A percentile compares a stretch with the other conserved stretches of the same genome.
These are phyloP conservation scores for Exutisphaerella laricina DNA, from an alignment of 2,329 filamentous ascomycete genomes.

Conservation along the genomic window DNA sequence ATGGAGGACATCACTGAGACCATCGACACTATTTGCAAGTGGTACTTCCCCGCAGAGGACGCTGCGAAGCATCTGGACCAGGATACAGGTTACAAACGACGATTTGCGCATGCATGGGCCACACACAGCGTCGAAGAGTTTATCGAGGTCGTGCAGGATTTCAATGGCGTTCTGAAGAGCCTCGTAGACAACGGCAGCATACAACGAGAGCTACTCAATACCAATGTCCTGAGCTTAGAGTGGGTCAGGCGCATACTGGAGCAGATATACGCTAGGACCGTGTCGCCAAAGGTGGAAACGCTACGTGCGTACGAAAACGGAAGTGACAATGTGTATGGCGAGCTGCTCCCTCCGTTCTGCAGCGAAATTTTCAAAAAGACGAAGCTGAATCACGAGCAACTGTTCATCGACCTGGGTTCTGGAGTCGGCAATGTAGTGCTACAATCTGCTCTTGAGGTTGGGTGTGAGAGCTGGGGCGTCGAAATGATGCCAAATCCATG, in stretches of 20 bases:
- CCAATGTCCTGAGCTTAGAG: conserved; percentile 71
- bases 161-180: conserved; percentile 65
- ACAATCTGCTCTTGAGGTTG: conserved; percentile 87
- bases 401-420: conserved; percentile 92
- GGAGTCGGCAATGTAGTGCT: conserved; percentile 94
- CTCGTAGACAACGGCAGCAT: conserved; percentile 67
- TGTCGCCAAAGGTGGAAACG: conserved; percentile 79
- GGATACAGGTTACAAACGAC: conserved; percentile 66
- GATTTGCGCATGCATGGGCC: conserved; percentile 67
- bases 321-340: conserved; percentile 90
- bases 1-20: conserved; percentile 58
- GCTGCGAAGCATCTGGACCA: conserved; percentile 64
- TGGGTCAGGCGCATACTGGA: conserved; percentile 58
- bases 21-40: conserved; percentile 56
- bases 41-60: conserved; percentile 70
- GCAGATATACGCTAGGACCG: conserved; percentile 84
- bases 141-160: conserved; percentile 64
- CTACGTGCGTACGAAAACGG: conserved; percentile 83
- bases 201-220: conserved; percentile 62
- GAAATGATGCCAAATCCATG: conserved; percentile 93
- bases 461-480: conserved; percentile 92
- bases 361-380: conserved; percentile 75
- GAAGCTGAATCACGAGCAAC: conserved; percentile 70
- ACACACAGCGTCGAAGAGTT: conserved; percentile 63
- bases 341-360: conserved; percentile 79